Percentiles rank a stretch among this genome's conserved stretches.
Conservation (phyloP, 768 basidiomycete genomes). For the Mycena galopus region DNA sequence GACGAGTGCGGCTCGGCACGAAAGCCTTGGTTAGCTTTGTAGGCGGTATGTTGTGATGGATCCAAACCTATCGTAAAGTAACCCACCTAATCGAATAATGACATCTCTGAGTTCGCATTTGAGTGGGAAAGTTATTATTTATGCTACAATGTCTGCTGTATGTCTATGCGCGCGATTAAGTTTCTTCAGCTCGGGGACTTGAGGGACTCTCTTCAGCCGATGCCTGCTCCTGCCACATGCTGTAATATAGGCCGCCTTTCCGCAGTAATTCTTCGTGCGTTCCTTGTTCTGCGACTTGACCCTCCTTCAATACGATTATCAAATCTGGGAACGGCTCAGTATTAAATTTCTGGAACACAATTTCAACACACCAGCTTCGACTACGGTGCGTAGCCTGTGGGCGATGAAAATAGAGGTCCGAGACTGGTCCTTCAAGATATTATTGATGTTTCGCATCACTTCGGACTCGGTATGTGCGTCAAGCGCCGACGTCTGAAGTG, state of each 20-base stretch:
- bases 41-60: slow-evolving; percentile 72
- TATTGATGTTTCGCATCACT: slow-evolving; percentile 94
- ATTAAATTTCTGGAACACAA: not conserved
- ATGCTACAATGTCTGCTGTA: not conserved
- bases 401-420: slow-evolving; percentile 98
- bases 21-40: slow-evolving; percentile 73
- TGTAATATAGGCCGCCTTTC: slow-evolving; percentile 76
- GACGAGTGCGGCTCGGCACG: slow-evolving; percentile 74
- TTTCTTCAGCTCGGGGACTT: not conserved
- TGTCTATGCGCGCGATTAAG: not conserved
- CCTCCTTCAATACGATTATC: slow-evolving; percentile 95
- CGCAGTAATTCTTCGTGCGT: slow-evolving; percentile 90
- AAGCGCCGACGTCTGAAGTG: slow-evolving; percentile 87
- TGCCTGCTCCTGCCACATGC: slow-evolving; percentile 88
- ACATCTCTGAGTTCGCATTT: not conserved
- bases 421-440: slow-evolving; percentile 76
- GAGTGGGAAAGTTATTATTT: not conserved
- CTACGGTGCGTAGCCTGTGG: slow-evolving; percentile 89
- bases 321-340: slow-evolving; percentile 65
- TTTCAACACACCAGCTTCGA: slow-evolving; percentile 80
- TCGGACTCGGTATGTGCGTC: slow-evolving; percentile 96
- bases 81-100: not conserved
- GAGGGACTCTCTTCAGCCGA: slow-evolving; percentile 50
- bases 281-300: slow-evolving; percentile 91
- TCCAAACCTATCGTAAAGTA: not conserved